Conservation (phyloP, 805 yeast species). For the Candida saitoana region DNA sequence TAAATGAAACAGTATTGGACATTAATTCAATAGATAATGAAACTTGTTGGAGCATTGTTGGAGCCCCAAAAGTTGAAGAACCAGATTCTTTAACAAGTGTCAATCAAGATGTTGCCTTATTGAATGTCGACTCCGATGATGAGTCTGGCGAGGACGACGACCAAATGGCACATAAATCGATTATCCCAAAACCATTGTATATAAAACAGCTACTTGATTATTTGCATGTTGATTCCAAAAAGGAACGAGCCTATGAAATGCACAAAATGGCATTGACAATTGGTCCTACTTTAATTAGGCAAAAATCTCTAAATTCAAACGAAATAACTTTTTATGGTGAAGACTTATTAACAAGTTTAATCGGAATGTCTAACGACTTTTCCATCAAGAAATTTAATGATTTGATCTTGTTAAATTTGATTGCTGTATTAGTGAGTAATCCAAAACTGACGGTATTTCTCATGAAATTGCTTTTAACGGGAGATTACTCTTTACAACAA, state of each 20-base stretch:
- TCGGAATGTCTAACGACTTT: slow-evolving; percentile 53
- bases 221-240: slow-evolving; percentile 43
- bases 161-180: slow-evolving; percentile 33
- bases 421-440: slow-evolving; percentile 57
- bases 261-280: slow-evolving; percentile 44
- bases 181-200: slow-evolving; percentile 55
- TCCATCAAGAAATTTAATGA: slow-evolving; percentile 59
- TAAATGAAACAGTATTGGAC: slow-evolving; percentile 11
- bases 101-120: neutral
- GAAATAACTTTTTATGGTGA: slow-evolving; percentile 60
- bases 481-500: slow-evolving; percentile 80
- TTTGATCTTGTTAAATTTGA: slow-evolving; percentile 59
- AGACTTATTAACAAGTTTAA: slow-evolving; percentile 47
- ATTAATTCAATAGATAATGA: slow-evolving; percentile 7
- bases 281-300: slow-evolving; percentile 60
- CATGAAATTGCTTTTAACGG: slow-evolving; percentile 49
- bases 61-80: slow-evolving; percentile 18
- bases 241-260: slow-evolving; percentile 46
- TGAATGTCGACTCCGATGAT: slow-evolving; percentile 8
- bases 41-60: slow-evolving; percentile 19
- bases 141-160: slow-evolving; percentile 50
- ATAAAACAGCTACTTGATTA: slow-evolving; percentile 66
- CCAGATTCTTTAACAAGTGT: neutral
- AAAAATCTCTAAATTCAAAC: slow-evolving; percentile 36
- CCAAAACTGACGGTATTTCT: slow-evolving; percentile 42